Base-by-base conservation (phyloP, 2,329 filamentous ascomycete genomes). In the Huntiella savannae region DNA sequence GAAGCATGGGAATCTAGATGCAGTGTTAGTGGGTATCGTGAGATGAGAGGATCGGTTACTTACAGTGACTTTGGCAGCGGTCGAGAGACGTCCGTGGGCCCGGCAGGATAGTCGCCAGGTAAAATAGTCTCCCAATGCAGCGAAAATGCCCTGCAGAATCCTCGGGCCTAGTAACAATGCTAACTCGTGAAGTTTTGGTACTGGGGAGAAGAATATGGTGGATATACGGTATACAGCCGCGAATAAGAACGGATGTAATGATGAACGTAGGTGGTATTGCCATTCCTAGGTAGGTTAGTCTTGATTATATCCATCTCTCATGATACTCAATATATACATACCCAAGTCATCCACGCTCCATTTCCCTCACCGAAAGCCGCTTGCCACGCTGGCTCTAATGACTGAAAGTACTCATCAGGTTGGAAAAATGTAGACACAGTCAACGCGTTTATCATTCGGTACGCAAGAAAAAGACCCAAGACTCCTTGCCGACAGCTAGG, bases 331-430 rank as follows among this genome's bases (percentile, higher is more conserved):
- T 5, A 28, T 33, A 47, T 44, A 46, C 5, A 56, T 69, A 93
- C 88, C 91, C 91, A 98, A 52, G 91, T 98, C 56, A 95, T 71
- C 84, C 88, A 98, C 22, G 88, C 84, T 51, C 82, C 82, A 60
- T 79, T 82, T 11, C 69, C 59, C 2, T 66, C 57, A 16, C 87
- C 87, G 68, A 94, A 95, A 3, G 82, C 82, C 47, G 91, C 70
- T 55, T 78, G 69, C 87, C 88, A 96, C 53, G 91, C 91, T 45
- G 91, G 88, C 64, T 98, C 91, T 39, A 96, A 73, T 1, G 86
- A 82, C 59, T 98, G 91, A 57, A 91, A 98, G 66, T 84, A 96
- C 62, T 98, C 91, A 65, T 98, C 91, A 22, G 91, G 91, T 62
- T 98, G 91, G 64, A 98, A 98, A 61, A 95, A 98, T 15, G 91